Percentiles rank a stretch among this genome's conserved stretches.
phyloP scores from a whole-genome alignment of 2,329 filamentous ascomycete species.

The Fusarium domesticum region DNA sequence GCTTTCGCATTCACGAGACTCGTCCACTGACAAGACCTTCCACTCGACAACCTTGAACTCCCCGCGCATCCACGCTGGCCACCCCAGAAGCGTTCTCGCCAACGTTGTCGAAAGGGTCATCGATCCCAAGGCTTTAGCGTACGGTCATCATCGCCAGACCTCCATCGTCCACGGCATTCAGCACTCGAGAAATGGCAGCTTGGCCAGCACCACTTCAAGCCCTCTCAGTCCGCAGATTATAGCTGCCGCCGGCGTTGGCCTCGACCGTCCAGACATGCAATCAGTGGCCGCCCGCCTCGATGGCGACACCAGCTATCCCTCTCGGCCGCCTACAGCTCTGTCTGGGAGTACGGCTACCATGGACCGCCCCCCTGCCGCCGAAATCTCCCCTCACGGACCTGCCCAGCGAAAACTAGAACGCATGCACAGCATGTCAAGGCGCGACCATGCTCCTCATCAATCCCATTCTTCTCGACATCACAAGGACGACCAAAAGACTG shows the following conservation, averaged over 20 bases:
- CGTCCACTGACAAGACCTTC: conserved; percentile 54
- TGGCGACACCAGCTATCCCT: conserved; percentile 37
- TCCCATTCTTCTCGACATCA: conserved; percentile 72
- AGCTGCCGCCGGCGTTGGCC: conserved; percentile 59
- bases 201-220: conserved; percentile 73
- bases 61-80: conserved; percentile 40
- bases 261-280: conserved; percentile 53
- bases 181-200: conserved; percentile 86
- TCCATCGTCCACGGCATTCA: conserved; percentile 97
- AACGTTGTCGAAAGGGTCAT: conserved; percentile 50
- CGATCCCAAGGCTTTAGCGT: conserved; percentile 53
- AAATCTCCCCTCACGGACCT: conserved; percentile 42
- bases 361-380: conserved; percentile 47
- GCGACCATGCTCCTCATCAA: conserved; percentile 71
- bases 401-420: conserved; percentile 56
- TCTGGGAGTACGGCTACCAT: conserved; percentile 39
- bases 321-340: conserved; percentile 47
- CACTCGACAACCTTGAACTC: conserved; percentile 34
- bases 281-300: conserved; percentile 45
- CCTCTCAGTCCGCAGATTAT: conserved; percentile 87
- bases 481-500: conserved; percentile 79
- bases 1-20: conserved; percentile 59
- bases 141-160: conserved; percentile 93
- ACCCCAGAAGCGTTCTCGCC: conserved; percentile 41
- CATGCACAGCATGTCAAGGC: conserved; percentile 64